A percentile compares a stretch with the other conserved stretches of the same genome.
These are phyloP conservation scores for Fusarium burgessii DNA, from an alignment of 2,329 filamentous ascomycete genomes.

Conservation along the genomic window DNA sequence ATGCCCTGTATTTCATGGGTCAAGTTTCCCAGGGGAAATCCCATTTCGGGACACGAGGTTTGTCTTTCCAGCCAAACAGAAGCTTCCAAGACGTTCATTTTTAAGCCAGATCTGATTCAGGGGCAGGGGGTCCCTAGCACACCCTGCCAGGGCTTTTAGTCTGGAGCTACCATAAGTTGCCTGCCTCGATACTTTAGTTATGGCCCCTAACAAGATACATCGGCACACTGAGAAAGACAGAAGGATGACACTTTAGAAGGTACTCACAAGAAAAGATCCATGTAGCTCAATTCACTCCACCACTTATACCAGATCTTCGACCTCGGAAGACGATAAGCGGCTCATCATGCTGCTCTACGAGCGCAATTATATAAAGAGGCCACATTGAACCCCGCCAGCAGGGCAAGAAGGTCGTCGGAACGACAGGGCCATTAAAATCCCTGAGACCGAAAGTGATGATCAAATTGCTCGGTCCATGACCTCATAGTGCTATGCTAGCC, in stretches of 20 bases:
- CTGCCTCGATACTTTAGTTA: conserved; percentile 20
- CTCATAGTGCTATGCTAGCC: conserved; percentile 39
- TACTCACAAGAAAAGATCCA: background rate
- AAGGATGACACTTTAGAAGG: background rate
- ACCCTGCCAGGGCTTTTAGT: background rate
- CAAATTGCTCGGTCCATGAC: conserved; percentile 37
- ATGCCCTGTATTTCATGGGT: conserved; percentile 26
- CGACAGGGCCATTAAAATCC: conserved; percentile 15
- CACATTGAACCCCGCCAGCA: conserved; percentile 10
- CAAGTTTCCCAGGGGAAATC: conserved; percentile 28
- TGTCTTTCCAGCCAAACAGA: conserved; percentile 43
- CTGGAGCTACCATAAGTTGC: conserved; percentile 2
- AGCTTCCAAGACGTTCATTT: conserved; percentile 21
- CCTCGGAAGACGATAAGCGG: background rate
- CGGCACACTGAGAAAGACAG: background rate
- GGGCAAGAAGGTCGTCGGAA: conserved; percentile 17
- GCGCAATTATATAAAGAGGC: background rate
- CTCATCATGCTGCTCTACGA: conserved; percentile 10
- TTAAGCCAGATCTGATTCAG: conserved; percentile 41
- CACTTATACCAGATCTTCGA: background rate
- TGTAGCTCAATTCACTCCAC: background rate
- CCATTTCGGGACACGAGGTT: conserved; percentile 53
- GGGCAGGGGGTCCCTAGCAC: conserved; percentile 26
- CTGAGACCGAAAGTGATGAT: background rate
- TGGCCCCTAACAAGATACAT: background rate